phyloP scores from a whole-genome alignment of 164 flowering plant genomes.

The Malania oleifera region DNA sequence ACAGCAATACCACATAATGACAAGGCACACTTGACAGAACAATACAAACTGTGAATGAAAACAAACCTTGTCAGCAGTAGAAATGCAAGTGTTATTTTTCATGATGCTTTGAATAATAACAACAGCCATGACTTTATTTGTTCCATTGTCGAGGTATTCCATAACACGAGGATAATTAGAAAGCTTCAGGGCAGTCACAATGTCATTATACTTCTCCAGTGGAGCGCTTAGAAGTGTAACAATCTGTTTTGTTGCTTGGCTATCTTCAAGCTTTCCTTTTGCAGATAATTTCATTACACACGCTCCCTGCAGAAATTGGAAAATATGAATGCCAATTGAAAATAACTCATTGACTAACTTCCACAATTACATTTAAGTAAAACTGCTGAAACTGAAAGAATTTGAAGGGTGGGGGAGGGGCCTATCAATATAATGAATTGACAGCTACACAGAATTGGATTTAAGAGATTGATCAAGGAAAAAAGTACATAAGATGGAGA shows the following conservation, averaged over 20 bases:
- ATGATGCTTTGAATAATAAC: slow-evolving; percentile 88
- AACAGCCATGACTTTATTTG: slow-evolving; percentile 94
- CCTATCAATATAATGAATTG: too few species aligned
- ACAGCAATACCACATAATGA: background rate
- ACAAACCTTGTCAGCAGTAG: slow-evolving; percentile 78
- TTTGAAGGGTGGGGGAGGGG: too few species aligned
- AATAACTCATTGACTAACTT: too few species aligned
- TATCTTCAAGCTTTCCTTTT: slow-evolving; percentile 74
- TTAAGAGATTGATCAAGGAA: too few species aligned
- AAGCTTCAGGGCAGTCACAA: slow-evolving; percentile 77
- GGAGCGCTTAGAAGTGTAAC: slow-evolving; percentile 98
- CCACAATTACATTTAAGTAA: too few species aligned
- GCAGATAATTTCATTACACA: slow-evolving; percentile 82
- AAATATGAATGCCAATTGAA: too few species aligned
- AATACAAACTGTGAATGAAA: slow-evolving; percentile 7
- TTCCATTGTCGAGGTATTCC: slow-evolving; percentile 85
- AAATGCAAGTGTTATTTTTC: slow-evolving; percentile 72
- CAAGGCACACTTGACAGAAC: background rate
- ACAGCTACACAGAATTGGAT: too few species aligned
- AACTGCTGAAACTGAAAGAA: too few species aligned
- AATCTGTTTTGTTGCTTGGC: slow-evolving; percentile 85
- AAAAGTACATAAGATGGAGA: too few species aligned
- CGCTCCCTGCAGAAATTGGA: slow-evolving; percentile 69
- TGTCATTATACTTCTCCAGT: slow-evolving; percentile 83
- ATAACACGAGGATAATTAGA: slow-evolving; percentile 92